phyloP scores from a whole-genome alignment of 2,329 filamentous ascomycete genomes.

The Shiraia sp. region DNA sequence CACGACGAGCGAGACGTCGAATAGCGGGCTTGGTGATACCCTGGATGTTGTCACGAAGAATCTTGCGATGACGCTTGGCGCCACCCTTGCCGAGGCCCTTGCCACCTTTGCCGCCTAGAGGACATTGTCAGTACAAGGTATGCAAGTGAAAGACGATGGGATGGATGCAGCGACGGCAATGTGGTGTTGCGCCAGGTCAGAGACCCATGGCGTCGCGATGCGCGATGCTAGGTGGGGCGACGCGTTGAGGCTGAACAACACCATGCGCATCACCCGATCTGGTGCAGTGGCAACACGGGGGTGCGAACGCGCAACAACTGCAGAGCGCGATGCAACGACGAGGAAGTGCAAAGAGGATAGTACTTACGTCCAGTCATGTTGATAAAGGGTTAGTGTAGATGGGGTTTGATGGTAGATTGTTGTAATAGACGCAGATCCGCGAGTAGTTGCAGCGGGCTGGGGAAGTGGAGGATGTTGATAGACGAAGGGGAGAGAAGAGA shows the following conservation, averaged over 20 bases:
- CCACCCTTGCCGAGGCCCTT: slow-evolving; percentile 60
- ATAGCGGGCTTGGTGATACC: slow-evolving; percentile 60
- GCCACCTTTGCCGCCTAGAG: slow-evolving; percentile 57
- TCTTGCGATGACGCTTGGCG: slow-evolving; percentile 60
- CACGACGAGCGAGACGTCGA: slow-evolving; percentile 59
- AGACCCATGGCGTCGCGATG: slow-evolving; percentile 8
- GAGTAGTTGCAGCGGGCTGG: slow-evolving; percentile 3
- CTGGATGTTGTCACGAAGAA: slow-evolving; percentile 60
- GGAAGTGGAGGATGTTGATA: slow-evolving; percentile 14
- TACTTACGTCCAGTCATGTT: slow-evolving; percentile 52
- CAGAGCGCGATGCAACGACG: slow-evolving; percentile 14
- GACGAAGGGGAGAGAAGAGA: slow-evolving; percentile 19
- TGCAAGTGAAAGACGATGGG: slow-evolving; percentile 15
- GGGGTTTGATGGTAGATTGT: slow-evolving; percentile 17
- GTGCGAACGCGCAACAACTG: slow-evolving; percentile 10
- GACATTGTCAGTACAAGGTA: slow-evolving; percentile 37
- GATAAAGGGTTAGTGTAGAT: slow-evolving; percentile 32
- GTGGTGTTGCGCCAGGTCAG: slow-evolving; percentile 9
- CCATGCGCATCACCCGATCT: slow-evolving; percentile 18
- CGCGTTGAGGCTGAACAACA: slow-evolving; percentile 26
- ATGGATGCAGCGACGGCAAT: slow-evolving; percentile 12
- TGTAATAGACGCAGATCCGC: slow-evolving; percentile 5
- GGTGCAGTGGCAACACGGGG: slow-evolving; percentile 10
- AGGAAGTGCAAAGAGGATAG: slow-evolving; percentile 11
- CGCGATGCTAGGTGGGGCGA: slow-evolving; percentile 11